phyloP scores from a whole-genome alignment of 2,329 filamentous ascomycete species.

The Aspergillus chevalieri region DNA sequence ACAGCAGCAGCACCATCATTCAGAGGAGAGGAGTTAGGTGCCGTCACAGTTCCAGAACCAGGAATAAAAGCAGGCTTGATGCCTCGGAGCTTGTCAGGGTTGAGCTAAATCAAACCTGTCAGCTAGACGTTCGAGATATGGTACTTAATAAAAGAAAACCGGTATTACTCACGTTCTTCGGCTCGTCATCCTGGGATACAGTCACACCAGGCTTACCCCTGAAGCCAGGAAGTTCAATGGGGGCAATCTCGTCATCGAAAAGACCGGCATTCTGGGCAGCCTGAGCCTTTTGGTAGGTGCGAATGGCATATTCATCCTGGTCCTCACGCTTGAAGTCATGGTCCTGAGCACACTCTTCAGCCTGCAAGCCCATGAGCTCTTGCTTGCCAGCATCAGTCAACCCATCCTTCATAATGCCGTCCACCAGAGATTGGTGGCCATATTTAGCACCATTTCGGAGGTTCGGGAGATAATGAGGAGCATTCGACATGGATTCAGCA shows the following conservation, averaged over 20 bases:
- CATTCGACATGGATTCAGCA: slow-evolving; percentile 97
- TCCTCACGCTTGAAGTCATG: slow-evolving; percentile 73
- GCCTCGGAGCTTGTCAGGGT: slow-evolving; percentile 71
- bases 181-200: slow-evolving; percentile 85
- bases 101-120: slow-evolving; percentile 45
- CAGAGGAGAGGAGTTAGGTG: slow-evolving; percentile 91
- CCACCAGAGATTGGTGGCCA: slow-evolving; percentile 80
- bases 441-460: slow-evolving; percentile 88
- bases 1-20: slow-evolving; percentile 92
- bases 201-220: slow-evolving; percentile 81
- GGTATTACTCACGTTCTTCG: slow-evolving; percentile 65
- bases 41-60: slow-evolving; percentile 77
- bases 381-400: slow-evolving; percentile 85
- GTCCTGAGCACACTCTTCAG: slow-evolving; percentile 84
- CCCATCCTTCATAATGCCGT: slow-evolving; percentile 90
- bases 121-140: not conserved
- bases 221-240: slow-evolving; percentile 78
- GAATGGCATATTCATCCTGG: slow-evolving; percentile 94
- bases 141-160: not conserved
- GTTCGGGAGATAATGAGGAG: slow-evolving; percentile 87
- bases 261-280: slow-evolving; percentile 72
- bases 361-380: slow-evolving; percentile 93
- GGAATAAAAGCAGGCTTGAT: slow-evolving; percentile 81
- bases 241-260: slow-evolving; percentile 81
- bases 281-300: slow-evolving; percentile 89